Conservation (phyloP, 371 early-diverging fungal genomes). For the Funneliformis caledonium region DNA sequence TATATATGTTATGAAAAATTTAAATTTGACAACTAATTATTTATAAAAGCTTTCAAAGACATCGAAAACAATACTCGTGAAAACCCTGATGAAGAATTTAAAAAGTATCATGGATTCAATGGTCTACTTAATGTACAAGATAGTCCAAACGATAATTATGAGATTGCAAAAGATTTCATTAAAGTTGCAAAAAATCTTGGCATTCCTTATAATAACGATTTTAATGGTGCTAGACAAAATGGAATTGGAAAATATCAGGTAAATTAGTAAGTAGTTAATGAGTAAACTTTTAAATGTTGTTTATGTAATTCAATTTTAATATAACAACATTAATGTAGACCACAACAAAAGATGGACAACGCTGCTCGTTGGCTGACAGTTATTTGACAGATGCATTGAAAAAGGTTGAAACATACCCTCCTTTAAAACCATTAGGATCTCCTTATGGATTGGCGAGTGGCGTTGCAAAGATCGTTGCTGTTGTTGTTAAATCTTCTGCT, state of each 20-base stretch:
- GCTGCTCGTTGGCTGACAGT: neutral
- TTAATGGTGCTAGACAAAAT: neutral
- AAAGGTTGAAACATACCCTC: too few species aligned
- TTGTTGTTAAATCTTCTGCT: too few species aligned
- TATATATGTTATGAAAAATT: neutral
- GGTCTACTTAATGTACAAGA: constrained; percentile 5
- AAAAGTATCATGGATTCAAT: constrained; percentile 14
- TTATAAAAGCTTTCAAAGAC: constrained; percentile 4
- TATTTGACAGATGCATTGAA: too few species aligned
- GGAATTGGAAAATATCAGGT: constrained; percentile 9
- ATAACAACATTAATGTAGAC: too few species aligned
- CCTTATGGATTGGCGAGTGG: too few species aligned
- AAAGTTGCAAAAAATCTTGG: neutral
- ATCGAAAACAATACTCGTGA: neutral
- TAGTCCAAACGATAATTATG: constrained; percentile 7
- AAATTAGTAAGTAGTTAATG: neutral
- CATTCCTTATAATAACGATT: constrained; percentile 12
- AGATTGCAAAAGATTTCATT: constrained; percentile 7
- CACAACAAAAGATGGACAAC: neutral
- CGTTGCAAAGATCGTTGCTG: too few species aligned
- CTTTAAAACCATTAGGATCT: too few species aligned
- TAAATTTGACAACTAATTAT: neutral
- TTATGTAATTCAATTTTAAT: too few species aligned
- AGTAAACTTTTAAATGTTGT: neutral
- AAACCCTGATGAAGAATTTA: neutral